A percentile compares a stretch with the other conserved stretches of the same genome.
Conservation (phyloP, 768 basidiomycete genomes). For the Lactarius indigo region DNA sequence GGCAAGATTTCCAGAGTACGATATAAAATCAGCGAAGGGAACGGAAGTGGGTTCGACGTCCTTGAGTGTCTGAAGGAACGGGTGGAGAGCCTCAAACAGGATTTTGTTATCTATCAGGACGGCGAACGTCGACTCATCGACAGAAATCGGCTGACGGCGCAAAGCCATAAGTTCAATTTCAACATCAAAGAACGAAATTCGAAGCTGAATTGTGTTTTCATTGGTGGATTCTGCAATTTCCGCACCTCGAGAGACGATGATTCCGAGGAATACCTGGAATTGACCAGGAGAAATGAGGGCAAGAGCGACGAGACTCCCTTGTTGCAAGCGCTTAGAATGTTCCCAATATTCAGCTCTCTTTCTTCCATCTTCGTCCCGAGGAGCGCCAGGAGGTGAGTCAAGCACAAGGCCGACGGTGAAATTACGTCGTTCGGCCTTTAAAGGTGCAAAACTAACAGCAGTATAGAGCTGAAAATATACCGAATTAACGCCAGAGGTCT, state of each 20-base stretch:
- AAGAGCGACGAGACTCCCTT: slow-evolving; percentile 64
- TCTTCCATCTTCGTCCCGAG: slow-evolving; percentile 39
- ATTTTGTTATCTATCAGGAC: slow-evolving; percentile 25
- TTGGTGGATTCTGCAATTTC: slow-evolving; percentile 48
- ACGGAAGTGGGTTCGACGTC: slow-evolving; percentile 20
- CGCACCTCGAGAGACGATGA: slow-evolving; percentile 39
- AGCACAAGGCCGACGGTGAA: slow-evolving; percentile 46
- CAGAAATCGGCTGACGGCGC: slow-evolving; percentile 35
- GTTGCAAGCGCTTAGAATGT: slow-evolving; percentile 53
- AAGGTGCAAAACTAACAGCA: slow-evolving; percentile 43
- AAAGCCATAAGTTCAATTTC: slow-evolving; percentile 47
- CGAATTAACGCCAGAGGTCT: slow-evolving; percentile 40
- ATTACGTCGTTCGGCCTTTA: slow-evolving; percentile 49
- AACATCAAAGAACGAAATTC: slow-evolving; percentile 62
- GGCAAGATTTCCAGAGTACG: slow-evolving; percentile 3
- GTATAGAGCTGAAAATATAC: slow-evolving; percentile 65
- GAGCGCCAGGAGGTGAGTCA: slow-evolving; percentile 54
- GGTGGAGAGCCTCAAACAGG: slow-evolving; percentile 19
- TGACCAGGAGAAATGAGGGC: slow-evolving; percentile 34
- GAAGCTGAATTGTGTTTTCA: slow-evolving; percentile 40
- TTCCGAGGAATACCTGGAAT: slow-evolving; percentile 48
- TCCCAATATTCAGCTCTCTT: slow-evolving; percentile 59
- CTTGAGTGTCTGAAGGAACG: slow-evolving; percentile 24
- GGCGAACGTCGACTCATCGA: slow-evolving; percentile 18
- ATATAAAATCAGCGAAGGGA: slow-evolving; percentile 18